Evolutionary conservation across 306 rosid species (phyloP).

Genomic region (Datisca glomerata): DNA sequence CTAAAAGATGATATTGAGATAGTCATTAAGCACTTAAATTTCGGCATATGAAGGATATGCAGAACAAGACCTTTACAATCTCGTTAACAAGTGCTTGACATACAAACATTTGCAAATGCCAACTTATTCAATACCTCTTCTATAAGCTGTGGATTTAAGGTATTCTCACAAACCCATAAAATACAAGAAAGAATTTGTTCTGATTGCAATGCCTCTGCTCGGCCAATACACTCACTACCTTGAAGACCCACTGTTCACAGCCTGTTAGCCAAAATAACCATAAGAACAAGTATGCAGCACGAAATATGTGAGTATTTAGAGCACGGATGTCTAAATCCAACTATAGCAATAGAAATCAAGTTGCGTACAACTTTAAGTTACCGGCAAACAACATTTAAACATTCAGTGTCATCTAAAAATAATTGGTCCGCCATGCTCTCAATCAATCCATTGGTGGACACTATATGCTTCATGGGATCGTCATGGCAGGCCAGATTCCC

Average conservation of each 20-base stretch:
- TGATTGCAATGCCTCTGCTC: conserved; percentile 60
- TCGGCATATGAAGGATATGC: too few species aligned
- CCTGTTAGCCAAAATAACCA: conserved; percentile 26
- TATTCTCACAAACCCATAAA: conserved; percentile 84
- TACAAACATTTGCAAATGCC: too few species aligned
- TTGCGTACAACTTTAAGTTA: conserved; percentile 18
- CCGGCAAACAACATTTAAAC: conserved; percentile 79
- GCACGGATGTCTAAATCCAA: too few species aligned
- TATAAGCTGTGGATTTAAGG: conserved; percentile 60
- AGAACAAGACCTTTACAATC: too few species aligned
- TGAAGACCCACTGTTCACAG: conserved; percentile 54
- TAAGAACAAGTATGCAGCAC: conserved; percentile 6
- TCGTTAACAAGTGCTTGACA: too few species aligned
- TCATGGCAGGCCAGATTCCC: conserved; percentile 93
- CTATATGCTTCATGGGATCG: conserved; percentile 41
- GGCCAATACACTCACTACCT: conserved; percentile 37
- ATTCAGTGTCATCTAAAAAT: conserved; percentile 66
- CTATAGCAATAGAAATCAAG: conserved; percentile 13
- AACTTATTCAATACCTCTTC: conserved; percentile 96
- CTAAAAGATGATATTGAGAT: too few species aligned
- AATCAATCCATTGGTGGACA: conserved; percentile 43
- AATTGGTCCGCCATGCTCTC: conserved; percentile 47
- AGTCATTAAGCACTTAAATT: too few species aligned
- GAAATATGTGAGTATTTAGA: not conserved
- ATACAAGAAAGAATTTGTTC: conserved; percentile 47